Evolutionary conservation across 2,329 filamentous ascomycete species (phyloP), one percentile per base, ranked within the genome.

Genomic region (Didymella pomorum): DNA sequence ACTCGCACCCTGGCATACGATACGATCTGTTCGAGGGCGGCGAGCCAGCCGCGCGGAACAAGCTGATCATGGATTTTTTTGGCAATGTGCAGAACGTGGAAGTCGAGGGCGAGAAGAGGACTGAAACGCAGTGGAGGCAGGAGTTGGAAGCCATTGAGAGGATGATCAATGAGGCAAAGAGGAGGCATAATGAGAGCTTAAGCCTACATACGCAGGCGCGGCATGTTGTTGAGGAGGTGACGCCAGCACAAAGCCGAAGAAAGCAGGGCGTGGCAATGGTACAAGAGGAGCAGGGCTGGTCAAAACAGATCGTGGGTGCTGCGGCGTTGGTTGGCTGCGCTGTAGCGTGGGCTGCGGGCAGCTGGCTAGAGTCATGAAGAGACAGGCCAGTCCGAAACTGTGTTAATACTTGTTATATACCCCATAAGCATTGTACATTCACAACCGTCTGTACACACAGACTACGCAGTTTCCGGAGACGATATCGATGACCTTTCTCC

Each of bases 41-140:
- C 7, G 90, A 93, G 67, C 82, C 87, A 8, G 88, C 85, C 10
- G 94, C 91, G 0, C 85, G 93, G 52, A 87, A 89, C 67, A 87
- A 93, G 41, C 84, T 95, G 28, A 87, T 99, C 39, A 96, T 96
- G 70, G 95, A 99, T 75, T 99, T 99, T 79, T 98, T 99, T 64
- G 95, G 95, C 23, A 99, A 98, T 74, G 93, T 98, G 14, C 95
- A 99, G 76, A 96, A 94, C 67, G 93, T 99, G 3, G 95, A 98
- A 78, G 87, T 98, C 3, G 91, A 95, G 65, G 52, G 84, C 80
- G 35, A 75, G 71, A 31, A 76, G 70, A 53, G 78, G 71, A 77
- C 78, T 33, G 75, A 77, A 45, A 79, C 77, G 16, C 71, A 77
- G 21, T 81, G 86, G 77, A 80, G 80, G 61, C 89, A 93, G 66